Evolutionary conservation across 305 asterid genomes (phyloP).

Genomic region (Fraxinus sp.): DNA sequence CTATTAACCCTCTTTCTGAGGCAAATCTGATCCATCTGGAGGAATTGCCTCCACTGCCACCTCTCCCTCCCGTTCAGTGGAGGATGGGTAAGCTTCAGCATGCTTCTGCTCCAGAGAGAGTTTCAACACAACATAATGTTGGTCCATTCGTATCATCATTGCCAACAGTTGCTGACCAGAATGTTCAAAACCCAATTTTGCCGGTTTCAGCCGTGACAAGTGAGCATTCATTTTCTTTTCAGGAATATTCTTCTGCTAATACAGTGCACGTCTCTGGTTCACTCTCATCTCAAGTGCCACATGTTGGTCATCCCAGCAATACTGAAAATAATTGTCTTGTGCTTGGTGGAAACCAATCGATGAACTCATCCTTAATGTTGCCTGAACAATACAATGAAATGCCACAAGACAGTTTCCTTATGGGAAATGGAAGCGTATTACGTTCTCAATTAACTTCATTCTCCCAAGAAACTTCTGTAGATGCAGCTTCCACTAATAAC

Average conservation of each 20-base stretch:
- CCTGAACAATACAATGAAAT: constrained; percentile 30
- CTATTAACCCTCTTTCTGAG: constrained; percentile 35
- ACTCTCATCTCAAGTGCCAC: constrained; percentile 19
- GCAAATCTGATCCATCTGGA: constrained; percentile 41
- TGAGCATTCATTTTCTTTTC: constrained; percentile 18
- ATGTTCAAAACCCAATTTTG: constrained; percentile 28
- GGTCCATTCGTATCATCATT: constrained; percentile 14
- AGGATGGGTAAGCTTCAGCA: constrained; percentile 64
- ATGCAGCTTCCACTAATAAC: constrained; percentile 32
- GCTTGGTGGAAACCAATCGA: constrained; percentile 1
- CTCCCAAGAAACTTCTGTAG: constrained; percentile 32
- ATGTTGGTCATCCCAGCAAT: constrained; percentile 20
- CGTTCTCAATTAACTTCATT: constrained; percentile 12
- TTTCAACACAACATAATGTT: constrained; percentile 18
- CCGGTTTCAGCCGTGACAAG: constrained; percentile 14
- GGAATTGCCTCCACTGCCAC: constrained; percentile 90
- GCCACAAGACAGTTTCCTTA: neutral
- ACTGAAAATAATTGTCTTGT: constrained; percentile 11
- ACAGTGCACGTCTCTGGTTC: constrained; percentile 15
- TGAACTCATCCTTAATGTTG: constrained; percentile 15
- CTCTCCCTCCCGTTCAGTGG: constrained; percentile 99
- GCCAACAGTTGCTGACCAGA: constrained; percentile 26
- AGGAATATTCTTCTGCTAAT: constrained; percentile 14
- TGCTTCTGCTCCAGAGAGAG: constrained; percentile 40
- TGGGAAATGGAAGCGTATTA: constrained; percentile 22